A percentile compares a stretch with the other conserved stretches of the same genome.
Conservation (phyloP, 2,329 filamentous ascomycete species). For the Macrophomina phaseolina region DNA sequence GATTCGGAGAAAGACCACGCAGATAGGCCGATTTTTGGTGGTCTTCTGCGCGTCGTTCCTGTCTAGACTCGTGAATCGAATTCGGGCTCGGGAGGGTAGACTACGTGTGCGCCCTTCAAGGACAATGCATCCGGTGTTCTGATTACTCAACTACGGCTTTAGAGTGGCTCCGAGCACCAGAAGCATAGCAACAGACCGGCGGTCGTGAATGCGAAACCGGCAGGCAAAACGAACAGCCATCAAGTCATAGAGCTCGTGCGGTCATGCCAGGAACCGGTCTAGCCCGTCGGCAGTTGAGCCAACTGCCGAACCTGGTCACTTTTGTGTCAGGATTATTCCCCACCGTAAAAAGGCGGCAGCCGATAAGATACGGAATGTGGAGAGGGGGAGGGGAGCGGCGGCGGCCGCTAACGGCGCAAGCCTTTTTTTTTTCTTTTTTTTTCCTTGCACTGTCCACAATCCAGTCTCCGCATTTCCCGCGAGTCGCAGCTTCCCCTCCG, state of each 20-base stretch:
- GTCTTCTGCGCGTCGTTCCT: too few relatives aligned
- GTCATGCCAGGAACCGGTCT: slow-evolving; percentile 5
- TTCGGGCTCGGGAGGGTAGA: too few relatives aligned
- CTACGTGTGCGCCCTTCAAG: too few relatives aligned
- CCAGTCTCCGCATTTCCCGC: background rate
- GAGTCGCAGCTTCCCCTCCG: background rate
- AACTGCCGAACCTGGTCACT: slow-evolving; percentile 21
- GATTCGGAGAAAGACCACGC: too few relatives aligned
- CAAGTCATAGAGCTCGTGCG: background rate
- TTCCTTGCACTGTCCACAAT: background rate
- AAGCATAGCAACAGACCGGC: background rate
- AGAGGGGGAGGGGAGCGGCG: background rate
- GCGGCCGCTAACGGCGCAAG: background rate
- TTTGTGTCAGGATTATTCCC: background rate
- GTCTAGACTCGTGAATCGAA: too few relatives aligned
- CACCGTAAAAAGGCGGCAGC: background rate
- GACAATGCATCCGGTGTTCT: too few relatives aligned
- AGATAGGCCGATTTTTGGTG: too few relatives aligned
- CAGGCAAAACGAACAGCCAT: background rate
- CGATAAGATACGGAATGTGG: slow-evolving; percentile 16
- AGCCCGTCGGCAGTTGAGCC: slow-evolving; percentile 5
- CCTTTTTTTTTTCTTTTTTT: background rate
- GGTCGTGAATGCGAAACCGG: background rate
- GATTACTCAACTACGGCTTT: too few relatives aligned
- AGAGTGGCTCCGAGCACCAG: too few relatives aligned